Percentiles rank a stretch among this genome's conserved stretches.
Conservation (phyloP, 2,329 filamentous ascomycete genomes). For the Beauveria rudraprayagi region DNA sequence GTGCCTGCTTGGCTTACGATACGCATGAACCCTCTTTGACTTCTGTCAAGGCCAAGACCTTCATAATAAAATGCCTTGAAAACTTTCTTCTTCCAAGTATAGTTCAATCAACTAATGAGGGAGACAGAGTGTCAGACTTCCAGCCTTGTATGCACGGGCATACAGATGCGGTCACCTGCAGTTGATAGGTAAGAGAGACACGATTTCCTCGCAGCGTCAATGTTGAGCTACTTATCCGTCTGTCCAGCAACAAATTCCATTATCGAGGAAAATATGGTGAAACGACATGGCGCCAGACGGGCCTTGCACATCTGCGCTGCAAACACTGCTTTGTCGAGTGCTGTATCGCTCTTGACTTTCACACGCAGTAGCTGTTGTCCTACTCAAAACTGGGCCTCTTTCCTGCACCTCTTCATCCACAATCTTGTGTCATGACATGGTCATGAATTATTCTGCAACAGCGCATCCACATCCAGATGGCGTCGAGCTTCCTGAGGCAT, state of each 20-base stretch:
- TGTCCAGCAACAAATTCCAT: no score
- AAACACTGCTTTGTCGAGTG: background rate
- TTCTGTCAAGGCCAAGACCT: no score
- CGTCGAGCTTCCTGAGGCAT: background rate
- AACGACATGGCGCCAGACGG: background rate
- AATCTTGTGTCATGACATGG: background rate
- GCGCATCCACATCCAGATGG: background rate
- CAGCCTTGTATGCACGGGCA: background rate
- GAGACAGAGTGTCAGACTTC: background rate
- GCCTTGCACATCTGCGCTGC: background rate
- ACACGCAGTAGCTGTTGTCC: constrained; percentile 6
- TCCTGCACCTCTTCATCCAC: background rate
- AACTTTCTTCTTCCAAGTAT: background rate
- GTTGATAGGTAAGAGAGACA: background rate
- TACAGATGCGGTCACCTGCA: background rate
- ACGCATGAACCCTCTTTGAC: no score
- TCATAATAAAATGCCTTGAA: background rate
- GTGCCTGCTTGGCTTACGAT: no score
- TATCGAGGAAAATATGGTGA: background rate
- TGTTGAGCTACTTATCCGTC: background rate
- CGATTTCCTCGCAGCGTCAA: background rate
- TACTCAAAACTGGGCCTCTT: background rate
- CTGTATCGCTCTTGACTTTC: background rate
- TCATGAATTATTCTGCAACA: background rate
- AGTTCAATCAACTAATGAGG: background rate